Percentiles rank a stretch among this genome's conserved stretches.
phyloP scores from a whole-genome alignment of 805 yeast genomes.

The Torulaspora microellipsoides region DNA sequence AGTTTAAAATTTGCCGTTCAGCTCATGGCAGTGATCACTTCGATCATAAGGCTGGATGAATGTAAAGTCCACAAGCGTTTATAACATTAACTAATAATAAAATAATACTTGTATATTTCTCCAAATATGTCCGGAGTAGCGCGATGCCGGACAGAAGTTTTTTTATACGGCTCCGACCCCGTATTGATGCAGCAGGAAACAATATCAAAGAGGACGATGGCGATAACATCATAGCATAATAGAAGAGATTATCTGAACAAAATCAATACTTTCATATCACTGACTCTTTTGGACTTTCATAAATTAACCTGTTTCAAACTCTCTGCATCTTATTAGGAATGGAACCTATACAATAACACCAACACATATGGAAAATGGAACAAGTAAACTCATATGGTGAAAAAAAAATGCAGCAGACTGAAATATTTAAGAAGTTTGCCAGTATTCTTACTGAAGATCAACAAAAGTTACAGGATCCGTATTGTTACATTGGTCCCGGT shows the following conservation, averaged over 20 bases:
- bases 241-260: neutral
- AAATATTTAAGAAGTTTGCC: constrained; percentile 43
- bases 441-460: constrained; percentile 32
- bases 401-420: constrained; percentile 38
- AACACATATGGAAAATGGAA: constrained; percentile 31
- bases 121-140: too few relatives aligned
- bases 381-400: constrained; percentile 36
- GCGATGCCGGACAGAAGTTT: too few relatives aligned
- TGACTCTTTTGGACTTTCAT: neutral
- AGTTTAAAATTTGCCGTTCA: constrained; percentile 7
- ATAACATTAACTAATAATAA: too few relatives aligned
- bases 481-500: constrained; percentile 6
- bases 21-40: too few relatives aligned
- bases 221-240: too few relatives aligned
- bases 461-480: constrained; percentile 13
- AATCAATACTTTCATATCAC: neutral
- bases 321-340: constrained; percentile 6
- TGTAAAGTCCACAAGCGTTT: too few relatives aligned
- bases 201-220: too few relatives aligned
- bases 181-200: too few relatives aligned
- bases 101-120: too few relatives aligned
- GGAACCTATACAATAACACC: constrained; percentile 11
- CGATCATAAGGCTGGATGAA: too few relatives aligned
- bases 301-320: neutral
- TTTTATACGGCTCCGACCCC: too few relatives aligned